phyloP scores from a whole-genome alignment of 139 green algal genomes.

The Closterium sp. region DNA sequence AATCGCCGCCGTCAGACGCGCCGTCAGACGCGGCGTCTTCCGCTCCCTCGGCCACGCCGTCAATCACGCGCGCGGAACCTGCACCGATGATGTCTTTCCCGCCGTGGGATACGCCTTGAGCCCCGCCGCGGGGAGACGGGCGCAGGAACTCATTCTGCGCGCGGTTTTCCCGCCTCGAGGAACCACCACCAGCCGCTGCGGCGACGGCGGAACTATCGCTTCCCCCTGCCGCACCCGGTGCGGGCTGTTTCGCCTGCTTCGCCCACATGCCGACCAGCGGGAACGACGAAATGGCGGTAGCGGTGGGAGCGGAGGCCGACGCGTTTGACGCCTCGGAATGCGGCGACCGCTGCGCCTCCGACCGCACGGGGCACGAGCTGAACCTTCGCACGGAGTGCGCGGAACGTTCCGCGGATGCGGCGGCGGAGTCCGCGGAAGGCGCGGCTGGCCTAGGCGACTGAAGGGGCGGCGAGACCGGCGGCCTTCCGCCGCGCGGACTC shows the following conservation, averaged over 20 bases:
- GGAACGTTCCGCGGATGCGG: not conserved
- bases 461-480: not conserved
- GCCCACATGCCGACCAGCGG: not conserved
- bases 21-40: not conserved
- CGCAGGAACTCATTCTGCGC: not conserved
- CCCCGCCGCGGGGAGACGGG: not conserved
- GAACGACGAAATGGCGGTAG: not conserved
- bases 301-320: not conserved
- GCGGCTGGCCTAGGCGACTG: no score
- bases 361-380: not conserved
- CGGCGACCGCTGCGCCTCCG: not conserved
- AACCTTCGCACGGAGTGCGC: not conserved
- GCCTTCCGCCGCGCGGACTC: not conserved
- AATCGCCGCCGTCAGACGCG: not conserved
- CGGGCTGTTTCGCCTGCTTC: not conserved
- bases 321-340: not conserved
- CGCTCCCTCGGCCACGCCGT: not conserved
- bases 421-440: no score
- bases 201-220: not conserved
- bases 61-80: not conserved
- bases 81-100: no score
- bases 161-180: not conserved
- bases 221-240: not conserved
- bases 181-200: not conserved
- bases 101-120: not conserved